Base-by-base conservation (phyloP, 1,284 basidiomycete species). In the Pseudozyma sp. region DNA sequence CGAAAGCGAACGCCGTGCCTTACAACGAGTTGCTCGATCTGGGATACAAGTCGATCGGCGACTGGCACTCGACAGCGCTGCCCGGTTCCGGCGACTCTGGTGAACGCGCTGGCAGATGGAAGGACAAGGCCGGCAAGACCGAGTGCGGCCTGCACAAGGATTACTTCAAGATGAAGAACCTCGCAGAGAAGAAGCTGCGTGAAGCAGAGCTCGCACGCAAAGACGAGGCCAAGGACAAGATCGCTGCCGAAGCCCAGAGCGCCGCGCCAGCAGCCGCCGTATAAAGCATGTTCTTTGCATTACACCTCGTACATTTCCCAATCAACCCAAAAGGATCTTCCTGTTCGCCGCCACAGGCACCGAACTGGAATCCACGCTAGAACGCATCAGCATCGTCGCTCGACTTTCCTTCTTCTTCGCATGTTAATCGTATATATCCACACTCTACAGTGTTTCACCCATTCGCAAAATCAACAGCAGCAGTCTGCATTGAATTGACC, bases 1-100 rank as follows among this genome's bases (percentile, higher is more conserved):
- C 96, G 64, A 90, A 90, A 58, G 88, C 89, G 70, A 90, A 98
- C 86, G 87, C 89, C 34, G 94, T 98, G 1, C 95, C 95, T 2
- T 90, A 91, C 78, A 98, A 99, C 87, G 90, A 89, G 70, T 88
- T 99, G 4, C 88, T 98, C 43, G 90, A 91, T 75, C 89, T 94
- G 82, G 96, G 96, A 1, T 99, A 98, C 88, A 91, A 91, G 80
- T 94, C 92, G 79, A 90, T 99, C 69, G 96, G 96, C 9, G 96
- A 99, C 86, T 96, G 94, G 92, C 97, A 99, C 86, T 95, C 93
- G 71, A 99, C 96, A 0, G 86, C 74, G 0, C 89, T 90, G 33
- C 82, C 85, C 16, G 90, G 90, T 0, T 52, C 70, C 13, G 77
- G 67, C 42, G 83, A 81, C 13, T 54, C 61, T 14, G 91, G 94